phyloP scores from a whole-genome alignment of 345 rosid genomes.

The Pseudoturritis turrita region DNA sequence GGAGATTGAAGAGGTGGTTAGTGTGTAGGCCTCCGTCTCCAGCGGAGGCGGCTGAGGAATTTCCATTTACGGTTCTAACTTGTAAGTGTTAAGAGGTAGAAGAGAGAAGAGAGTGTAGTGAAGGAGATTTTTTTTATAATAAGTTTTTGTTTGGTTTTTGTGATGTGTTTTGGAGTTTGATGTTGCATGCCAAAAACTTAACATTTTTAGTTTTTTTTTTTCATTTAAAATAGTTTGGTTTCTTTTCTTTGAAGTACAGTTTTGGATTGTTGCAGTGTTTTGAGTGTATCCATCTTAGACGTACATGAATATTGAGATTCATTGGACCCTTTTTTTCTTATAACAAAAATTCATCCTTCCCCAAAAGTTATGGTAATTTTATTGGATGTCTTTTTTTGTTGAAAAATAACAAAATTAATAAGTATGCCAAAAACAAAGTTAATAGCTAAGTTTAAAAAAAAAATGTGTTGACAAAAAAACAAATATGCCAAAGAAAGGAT shows the following conservation, averaged over 20 bases:
- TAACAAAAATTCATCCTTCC: neutral
- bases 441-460: too few relatives aligned
- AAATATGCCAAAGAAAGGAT: neutral
- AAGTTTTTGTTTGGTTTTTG: neutral
- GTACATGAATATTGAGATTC: neutral
- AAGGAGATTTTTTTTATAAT: neutral
- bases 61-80: slow-evolving; percentile 12
- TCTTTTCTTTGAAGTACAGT: neutral
- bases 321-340: neutral
- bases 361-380: neutral
- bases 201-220: neutral
- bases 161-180: slow-evolving; percentile 9
- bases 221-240: neutral
- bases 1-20: slow-evolving; percentile 68
- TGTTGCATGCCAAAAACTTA: neutral
- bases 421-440: too few relatives aligned
- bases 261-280: slow-evolving; percentile 5
- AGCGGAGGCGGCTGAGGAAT: slow-evolving; percentile 28
- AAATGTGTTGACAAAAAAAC: too few relatives aligned
- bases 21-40: slow-evolving; percentile 37
- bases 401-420: too few relatives aligned
- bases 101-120: neutral
- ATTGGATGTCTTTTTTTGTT: neutral
- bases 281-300: neutral
- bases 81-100: neutral